Percentiles rank a stretch among this genome's conserved stretches.
Conservation (phyloP, 2,329 filamentous ascomycete species). For the Seiridium cupressi region DNA sequence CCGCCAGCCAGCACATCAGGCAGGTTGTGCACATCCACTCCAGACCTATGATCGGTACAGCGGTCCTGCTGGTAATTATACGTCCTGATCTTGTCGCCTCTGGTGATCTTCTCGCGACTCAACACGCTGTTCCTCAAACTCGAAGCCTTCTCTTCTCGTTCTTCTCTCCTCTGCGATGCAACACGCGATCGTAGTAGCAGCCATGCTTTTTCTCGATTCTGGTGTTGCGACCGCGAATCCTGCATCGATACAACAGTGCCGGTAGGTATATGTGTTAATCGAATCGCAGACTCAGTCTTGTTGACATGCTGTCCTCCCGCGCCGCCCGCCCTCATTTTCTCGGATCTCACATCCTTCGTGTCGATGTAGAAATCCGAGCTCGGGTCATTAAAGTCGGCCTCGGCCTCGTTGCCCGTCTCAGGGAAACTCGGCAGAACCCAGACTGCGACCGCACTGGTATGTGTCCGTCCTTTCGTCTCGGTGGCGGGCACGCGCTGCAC, state of each 20-base stretch:
- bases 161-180: slow-evolving; percentile 76
- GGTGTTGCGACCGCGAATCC: slow-evolving; percentile 84
- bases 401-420: slow-evolving; percentile 37
- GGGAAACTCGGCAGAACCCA: slow-evolving; percentile 88
- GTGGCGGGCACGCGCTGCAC: slow-evolving; percentile 93
- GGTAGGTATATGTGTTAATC: slow-evolving; percentile 86
- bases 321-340: slow-evolving; percentile 89
- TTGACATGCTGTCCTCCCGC: slow-evolving; percentile 98
- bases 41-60: slow-evolving; percentile 86
- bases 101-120: slow-evolving; percentile 76
- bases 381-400: slow-evolving; percentile 73
- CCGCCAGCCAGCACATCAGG: slow-evolving; percentile 76
- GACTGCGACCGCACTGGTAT: slow-evolving; percentile 89
- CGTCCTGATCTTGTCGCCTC: slow-evolving; percentile 90
- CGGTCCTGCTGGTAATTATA: slow-evolving; percentile 78
- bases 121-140: slow-evolving; percentile 75
- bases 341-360: slow-evolving; percentile 74
- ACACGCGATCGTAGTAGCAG: slow-evolving; percentile 76
- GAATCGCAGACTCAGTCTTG: slow-evolving; percentile 93
- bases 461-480: slow-evolving; percentile 85
- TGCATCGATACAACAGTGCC: slow-evolving; percentile 88
- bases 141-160: slow-evolving; percentile 77
- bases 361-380: slow-evolving; percentile 90
- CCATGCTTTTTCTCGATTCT: slow-evolving; percentile 89
- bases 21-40: slow-evolving; percentile 75